Conservation (phyloP, 441 rosid species). For the Eruca vesicaria region DNA sequence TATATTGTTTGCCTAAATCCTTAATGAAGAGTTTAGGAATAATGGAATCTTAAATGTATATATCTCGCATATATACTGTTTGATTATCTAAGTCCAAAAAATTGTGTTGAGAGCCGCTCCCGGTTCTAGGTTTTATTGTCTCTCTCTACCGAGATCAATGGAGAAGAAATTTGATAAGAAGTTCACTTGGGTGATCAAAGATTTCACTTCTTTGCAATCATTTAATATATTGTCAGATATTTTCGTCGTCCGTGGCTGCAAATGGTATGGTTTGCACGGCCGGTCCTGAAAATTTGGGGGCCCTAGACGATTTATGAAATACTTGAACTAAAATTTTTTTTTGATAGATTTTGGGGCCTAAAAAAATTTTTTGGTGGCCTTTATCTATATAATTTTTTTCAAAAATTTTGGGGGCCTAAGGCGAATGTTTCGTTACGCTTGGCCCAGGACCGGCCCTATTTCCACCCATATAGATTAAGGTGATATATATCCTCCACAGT, state of each 20-base stretch:
- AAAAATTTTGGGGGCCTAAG: too few relatives aligned
- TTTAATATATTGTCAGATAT: conserved; percentile 35
- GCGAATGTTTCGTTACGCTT: too few relatives aligned
- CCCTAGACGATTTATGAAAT: too few relatives aligned
- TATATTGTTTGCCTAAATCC: background rate
- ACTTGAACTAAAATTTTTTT: too few relatives aligned
- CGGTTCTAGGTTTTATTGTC: background rate
- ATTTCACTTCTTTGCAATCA: conserved; percentile 40
- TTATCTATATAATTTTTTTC: too few relatives aligned
- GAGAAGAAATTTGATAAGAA: conserved; percentile 18
- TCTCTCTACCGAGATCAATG: background rate
- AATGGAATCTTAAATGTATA: background rate
- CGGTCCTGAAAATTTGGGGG: too few relatives aligned
- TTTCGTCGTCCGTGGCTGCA: conserved; percentile 50
- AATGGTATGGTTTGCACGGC: conserved; percentile 44
- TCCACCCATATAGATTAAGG: background rate
- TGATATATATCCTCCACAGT: background rate
- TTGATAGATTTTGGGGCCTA: too few relatives aligned
- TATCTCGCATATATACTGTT: background rate
- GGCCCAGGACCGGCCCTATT: too few relatives aligned
- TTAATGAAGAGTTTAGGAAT: background rate
- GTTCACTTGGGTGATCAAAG: conserved; percentile 58
- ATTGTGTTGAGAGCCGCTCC: background rate
- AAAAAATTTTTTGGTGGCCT: too few relatives aligned
- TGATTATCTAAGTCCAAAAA: background rate